Evolutionary conservation across 805 yeast genomes (phyloP), one percentile per base, ranked within the genome.

Genomic region (Barnettozyma salicaria): DNA sequence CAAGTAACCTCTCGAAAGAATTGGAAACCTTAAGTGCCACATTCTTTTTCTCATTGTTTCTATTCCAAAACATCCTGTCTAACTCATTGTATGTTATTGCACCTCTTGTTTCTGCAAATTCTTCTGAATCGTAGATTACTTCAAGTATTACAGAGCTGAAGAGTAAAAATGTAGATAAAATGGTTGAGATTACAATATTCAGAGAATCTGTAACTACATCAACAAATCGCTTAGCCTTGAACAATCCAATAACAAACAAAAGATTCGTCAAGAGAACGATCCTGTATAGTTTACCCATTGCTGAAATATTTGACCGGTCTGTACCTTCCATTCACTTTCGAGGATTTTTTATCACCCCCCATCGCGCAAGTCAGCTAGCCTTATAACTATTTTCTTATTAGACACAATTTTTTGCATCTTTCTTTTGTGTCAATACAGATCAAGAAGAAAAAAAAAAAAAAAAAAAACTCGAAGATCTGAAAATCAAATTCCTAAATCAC

Each of bases 1-100:
- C n/a, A 4, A 33, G 23, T 10, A 38, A 27, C 13, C 29, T 26
- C 10, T 34, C 35, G 16, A 39, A 39, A 24, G 30, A 30, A 19
- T 30, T 39, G 4, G 42, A 30, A 3, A 39, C 14, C 19, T 30
- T 39, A 13, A 39, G n/a, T n/a, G n/a, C n/a, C n/a, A n/a, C n/a
- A n/a, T n/a, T n/a, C 8, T 19, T 16, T 19, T 19, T 18, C 4
- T 30, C 17, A n/a, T 6, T 9, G 4, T n/a, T 17, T 9, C 11
- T 16, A 10, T 21, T 7, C 42, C 42, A 34, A 19, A 39, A 39
- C 19, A 39, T 20, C 6, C 11, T 9, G 23, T 39, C 42, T 12
- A 39, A 27, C 5, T 39, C 36, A 13, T 26, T 31, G 20, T 39
- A 39, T 18, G 19, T 30, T 11, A 30, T n/a, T 12, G 2, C 10